Percentiles rank a stretch among this genome's conserved stretches.
Conservation (phyloP, 768 basidiomycete genomes). For the Guyanaporus albipodus region DNA sequence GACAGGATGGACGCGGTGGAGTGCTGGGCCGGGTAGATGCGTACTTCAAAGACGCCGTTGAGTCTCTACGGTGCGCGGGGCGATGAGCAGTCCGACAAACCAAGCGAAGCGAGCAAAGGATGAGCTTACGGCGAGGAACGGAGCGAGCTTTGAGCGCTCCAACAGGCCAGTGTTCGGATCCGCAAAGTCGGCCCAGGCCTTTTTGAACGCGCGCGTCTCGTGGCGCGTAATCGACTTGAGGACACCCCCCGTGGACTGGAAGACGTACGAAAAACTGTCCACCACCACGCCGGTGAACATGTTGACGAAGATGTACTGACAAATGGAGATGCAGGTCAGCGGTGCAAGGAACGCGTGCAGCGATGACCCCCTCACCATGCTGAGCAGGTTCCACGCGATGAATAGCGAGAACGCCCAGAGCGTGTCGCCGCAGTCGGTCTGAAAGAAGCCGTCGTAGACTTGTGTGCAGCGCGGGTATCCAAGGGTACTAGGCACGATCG, state of each 20-base stretch:
- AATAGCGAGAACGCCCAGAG: conserved; percentile 84
- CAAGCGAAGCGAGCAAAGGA: neutral
- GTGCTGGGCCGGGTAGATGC: conserved; percentile 73
- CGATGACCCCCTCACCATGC: conserved; percentile 61
- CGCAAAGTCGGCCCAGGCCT: conserved; percentile 86
- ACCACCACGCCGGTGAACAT: conserved; percentile 97
- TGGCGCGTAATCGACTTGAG: conserved; percentile 74
- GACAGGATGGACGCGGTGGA: conserved; percentile 58
- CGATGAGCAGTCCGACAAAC: conserved; percentile 3
- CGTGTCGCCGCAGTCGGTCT: conserved; percentile 85
- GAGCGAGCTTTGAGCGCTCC: conserved; percentile 61
- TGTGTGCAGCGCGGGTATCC: conserved; percentile 81
- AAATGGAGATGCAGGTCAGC: neutral
- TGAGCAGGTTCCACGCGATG: conserved; percentile 92
- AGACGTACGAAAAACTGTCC: conserved; percentile 94
- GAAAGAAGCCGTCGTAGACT: conserved; percentile 37
- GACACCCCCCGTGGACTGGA: conserved; percentile 79
- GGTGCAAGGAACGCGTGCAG: conserved; percentile 11
- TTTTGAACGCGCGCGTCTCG: conserved; percentile 93
- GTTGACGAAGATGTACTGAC: conserved; percentile 91
- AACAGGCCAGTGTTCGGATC: conserved; percentile 76
- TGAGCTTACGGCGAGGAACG: conserved; percentile 77
- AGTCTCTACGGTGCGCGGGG: conserved; percentile 61
- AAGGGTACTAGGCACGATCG: conserved; percentile 49
- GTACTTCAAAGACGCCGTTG: conserved; percentile 82